A percentile compares a stretch with the other conserved stretches of the same genome.
Evolutionary conservation across 2,329 filamentous ascomycete genomes (phyloP).

Genomic region (Xylariomycetidae sp.): DNA sequence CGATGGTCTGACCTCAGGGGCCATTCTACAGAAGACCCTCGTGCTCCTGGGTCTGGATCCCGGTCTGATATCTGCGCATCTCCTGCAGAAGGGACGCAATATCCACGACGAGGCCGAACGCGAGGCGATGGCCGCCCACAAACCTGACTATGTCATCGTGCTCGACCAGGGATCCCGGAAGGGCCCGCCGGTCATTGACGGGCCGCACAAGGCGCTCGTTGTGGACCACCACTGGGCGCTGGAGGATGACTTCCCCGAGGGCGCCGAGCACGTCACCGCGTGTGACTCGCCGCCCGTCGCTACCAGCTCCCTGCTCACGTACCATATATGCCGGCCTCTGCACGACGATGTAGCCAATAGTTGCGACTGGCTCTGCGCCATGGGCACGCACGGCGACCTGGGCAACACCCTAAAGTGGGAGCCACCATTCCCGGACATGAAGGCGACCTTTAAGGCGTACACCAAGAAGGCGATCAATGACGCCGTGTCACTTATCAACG

Average conservation of each 20-base stretch:
- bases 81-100: constrained; percentile 54
- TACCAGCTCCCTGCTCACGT: constrained; percentile 60
- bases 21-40: constrained; percentile 57
- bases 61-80: constrained; percentile 51
- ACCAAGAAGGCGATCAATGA: constrained; percentile 60
- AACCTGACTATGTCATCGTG: constrained; percentile 56
- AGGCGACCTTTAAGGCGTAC: constrained; percentile 51
- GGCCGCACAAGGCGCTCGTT: constrained; percentile 47
- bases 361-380: constrained; percentile 58
- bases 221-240: constrained; percentile 62
- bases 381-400: constrained; percentile 64
- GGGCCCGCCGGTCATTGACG: constrained; percentile 48
- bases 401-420: constrained; percentile 62
- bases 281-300: constrained; percentile 62
- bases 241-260: constrained; percentile 51
- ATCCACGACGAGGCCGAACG: constrained; percentile 53
- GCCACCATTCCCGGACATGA: constrained; percentile 63
- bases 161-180: constrained; percentile 61
- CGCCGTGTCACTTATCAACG: constrained; percentile 60
- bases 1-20: constrained; percentile 61
- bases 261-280: constrained; percentile 53
- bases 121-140: constrained; percentile 41
- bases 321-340: constrained; percentile 55
- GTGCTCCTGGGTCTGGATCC: constrained; percentile 51
- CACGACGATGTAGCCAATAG: constrained; percentile 42